phyloP scores from a whole-genome alignment of 2,329 filamentous ascomycete species.

The Calonectria multiphialidica region DNA sequence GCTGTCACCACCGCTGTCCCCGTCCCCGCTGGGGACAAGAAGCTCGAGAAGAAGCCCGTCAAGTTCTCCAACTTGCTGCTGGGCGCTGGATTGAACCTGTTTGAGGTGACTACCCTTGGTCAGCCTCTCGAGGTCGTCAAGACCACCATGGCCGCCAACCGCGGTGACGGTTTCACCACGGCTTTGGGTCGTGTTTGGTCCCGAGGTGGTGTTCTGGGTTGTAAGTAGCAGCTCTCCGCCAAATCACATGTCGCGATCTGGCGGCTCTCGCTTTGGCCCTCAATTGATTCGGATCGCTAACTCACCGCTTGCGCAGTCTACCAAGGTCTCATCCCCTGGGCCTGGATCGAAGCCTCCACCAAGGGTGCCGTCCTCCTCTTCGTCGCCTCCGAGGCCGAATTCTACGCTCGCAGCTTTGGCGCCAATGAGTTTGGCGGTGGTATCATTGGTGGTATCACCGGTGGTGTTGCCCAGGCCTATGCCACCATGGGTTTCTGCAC shows the following conservation, averaged over 20 bases:
- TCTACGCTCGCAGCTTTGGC: slow-evolving; percentile 86
- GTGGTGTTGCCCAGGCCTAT: slow-evolving; percentile 97
- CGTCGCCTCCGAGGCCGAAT: slow-evolving; percentile 98
- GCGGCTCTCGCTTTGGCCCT: not conserved
- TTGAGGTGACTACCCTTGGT: slow-evolving; percentile 79
- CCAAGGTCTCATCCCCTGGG: slow-evolving; percentile 99
- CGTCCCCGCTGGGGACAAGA: slow-evolving; percentile 61
- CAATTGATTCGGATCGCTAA: slow-evolving; percentile 38
- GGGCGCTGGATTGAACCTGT: slow-evolving; percentile 94
- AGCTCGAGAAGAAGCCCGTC: slow-evolving; percentile 98
- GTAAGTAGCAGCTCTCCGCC: slow-evolving; percentile 68
- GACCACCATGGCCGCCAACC: slow-evolving; percentile 99
- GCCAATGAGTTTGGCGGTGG: slow-evolving; percentile 89
- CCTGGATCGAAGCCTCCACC: slow-evolving; percentile 99
- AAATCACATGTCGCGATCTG: not conserved
- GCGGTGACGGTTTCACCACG: slow-evolving; percentile 85
- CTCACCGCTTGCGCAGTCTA: slow-evolving; percentile 77
- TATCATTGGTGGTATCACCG: slow-evolving; percentile 91
- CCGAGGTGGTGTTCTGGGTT: slow-evolving; percentile 93
- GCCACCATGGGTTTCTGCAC: slow-evolving; percentile 99
- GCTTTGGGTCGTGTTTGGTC: slow-evolving; percentile 91
- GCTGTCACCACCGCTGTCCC: slow-evolving; percentile 69
- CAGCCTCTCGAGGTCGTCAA: slow-evolving; percentile 98
- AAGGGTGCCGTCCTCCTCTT: slow-evolving; percentile 99
- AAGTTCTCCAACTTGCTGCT: slow-evolving; percentile 99